Conservation (phyloP, 169 alveolate genomes). For the Plasmodium sp. region DNA sequence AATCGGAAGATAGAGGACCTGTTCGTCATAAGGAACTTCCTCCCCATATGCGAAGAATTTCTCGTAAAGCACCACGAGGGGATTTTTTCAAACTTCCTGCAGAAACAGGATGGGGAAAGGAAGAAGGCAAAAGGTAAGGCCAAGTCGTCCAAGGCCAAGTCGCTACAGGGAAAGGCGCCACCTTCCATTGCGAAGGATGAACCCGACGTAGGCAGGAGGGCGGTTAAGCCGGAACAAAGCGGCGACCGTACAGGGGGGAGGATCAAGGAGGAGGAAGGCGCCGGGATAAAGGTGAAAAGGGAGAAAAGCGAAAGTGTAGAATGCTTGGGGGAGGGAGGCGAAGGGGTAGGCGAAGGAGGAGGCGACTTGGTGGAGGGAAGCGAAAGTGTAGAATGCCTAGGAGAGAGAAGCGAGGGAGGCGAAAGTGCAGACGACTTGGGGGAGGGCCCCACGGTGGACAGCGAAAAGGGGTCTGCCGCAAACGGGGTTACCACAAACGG, state of each 20-base stretch:
- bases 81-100: neutral
- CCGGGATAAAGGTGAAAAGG: neutral
- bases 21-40: constrained; percentile 24
- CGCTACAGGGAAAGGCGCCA: neutral
- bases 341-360: too few species aligned
- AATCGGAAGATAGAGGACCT: constrained; percentile 46
- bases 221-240: neutral
- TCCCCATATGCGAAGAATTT: constrained; percentile 73
- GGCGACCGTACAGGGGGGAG: neutral
- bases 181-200: neutral
- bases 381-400: neutral
- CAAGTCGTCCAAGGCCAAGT: neutral
- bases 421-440: neutral
- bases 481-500: neutral
- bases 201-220: neutral
- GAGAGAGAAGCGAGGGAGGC: neutral
- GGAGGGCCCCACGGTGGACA: neutral
- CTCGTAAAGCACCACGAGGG: constrained; percentile 18
- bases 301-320: neutral
- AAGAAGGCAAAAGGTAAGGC: neutral
- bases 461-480: neutral
- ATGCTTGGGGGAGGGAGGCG: neutral
- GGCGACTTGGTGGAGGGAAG: too few species aligned
- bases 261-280: neutral
- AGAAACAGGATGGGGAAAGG: neutral